phyloP scores from a whole-genome alignment of 2,329 filamentous ascomycete genomes.

The Clonostachys byssicola region DNA sequence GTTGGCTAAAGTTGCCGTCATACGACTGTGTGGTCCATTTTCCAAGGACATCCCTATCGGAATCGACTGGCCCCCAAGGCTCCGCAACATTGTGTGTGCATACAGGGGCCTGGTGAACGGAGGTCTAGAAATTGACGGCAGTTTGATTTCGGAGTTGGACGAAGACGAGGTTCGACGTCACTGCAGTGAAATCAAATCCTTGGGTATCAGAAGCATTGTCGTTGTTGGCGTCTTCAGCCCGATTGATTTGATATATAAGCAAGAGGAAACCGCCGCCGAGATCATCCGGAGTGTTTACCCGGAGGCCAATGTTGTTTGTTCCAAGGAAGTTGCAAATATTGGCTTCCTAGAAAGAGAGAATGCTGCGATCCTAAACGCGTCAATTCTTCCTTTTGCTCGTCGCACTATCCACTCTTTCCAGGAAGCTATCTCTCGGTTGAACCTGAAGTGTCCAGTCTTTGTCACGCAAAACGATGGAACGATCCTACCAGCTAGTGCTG shows the following conservation, averaged over 20 bases:
- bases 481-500: slow-evolving; percentile 46
- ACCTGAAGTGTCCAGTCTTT: slow-evolving; percentile 49
- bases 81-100: slow-evolving; percentile 40
- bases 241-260: slow-evolving; percentile 40
- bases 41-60: slow-evolving; percentile 44
- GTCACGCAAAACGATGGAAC: slow-evolving; percentile 64
- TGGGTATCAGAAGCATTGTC: slow-evolving; percentile 41
- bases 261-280: slow-evolving; percentile 43
- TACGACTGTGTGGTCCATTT: slow-evolving; percentile 50
- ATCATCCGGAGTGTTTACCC: slow-evolving; percentile 34
- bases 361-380: slow-evolving; percentile 61
- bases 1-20: slow-evolving; percentile 45
- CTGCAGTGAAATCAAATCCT: slow-evolving; percentile 28
- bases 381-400: slow-evolving; percentile 53
- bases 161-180: slow-evolving; percentile 30
- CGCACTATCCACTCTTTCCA: slow-evolving; percentile 53
- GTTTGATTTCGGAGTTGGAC: slow-evolving; percentile 38
- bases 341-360: slow-evolving; percentile 61
- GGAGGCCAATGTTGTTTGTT: slow-evolving; percentile 40
- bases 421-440: slow-evolving; percentile 42
- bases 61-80: slow-evolving; percentile 46
- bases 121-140: slow-evolving; percentile 47
- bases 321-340: slow-evolving; percentile 46
- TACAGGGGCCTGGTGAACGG: slow-evolving; percentile 41
- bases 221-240: slow-evolving; percentile 49